Base-by-base conservation (phyloP, 805 yeast genomes). In the Starmerella apis region DNA sequence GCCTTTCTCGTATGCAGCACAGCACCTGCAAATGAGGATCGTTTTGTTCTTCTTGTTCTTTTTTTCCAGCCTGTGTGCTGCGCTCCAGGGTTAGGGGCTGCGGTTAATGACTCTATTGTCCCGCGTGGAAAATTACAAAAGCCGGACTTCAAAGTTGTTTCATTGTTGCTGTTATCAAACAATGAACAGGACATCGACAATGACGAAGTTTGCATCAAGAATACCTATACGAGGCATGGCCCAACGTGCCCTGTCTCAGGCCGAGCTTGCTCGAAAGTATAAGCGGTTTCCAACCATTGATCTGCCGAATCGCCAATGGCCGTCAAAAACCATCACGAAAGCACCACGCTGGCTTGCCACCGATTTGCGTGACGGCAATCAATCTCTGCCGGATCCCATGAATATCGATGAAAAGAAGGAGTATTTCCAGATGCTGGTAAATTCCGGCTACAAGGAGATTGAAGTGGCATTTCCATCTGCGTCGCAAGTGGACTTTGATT, bases 381-480 rank as follows among this genome's bases (percentile, higher is more conserved):
- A 83, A 68, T 80, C 88, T 5, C 72, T 83, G 57, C 90, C 92
- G 0, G 92, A 83, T 62, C 94, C 92, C 48, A 83, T 83, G 94
- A 72, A 82, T n/a, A 71, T 82, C 38, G 80, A 70, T n/a, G 88
- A 83, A 60, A 83, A 83, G 67, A 79, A 79, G 61, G 76, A 71
- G 48, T 83, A 80, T 66, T 82, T 83, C 64, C 68, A 75, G 48
- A 80, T 81, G 63, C 70, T 83, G 37, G 74, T 83, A 14, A 83
- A 80, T 24, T 66, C 83, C 36, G 94, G 94, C 0, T 83, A 80
- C 68, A 83, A 83, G 63, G 92, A 83, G 65, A 83, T 83, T 51
- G 92, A 83, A 65, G 92, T 84, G 19, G 78, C 87, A 0, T 83
- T 83, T 66, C 92, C 92, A 4, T 73, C 84, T 16, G 92, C 92